Conservation (phyloP, 768 basidiomycete genomes). For the Hygrocybe punicea region DNA sequence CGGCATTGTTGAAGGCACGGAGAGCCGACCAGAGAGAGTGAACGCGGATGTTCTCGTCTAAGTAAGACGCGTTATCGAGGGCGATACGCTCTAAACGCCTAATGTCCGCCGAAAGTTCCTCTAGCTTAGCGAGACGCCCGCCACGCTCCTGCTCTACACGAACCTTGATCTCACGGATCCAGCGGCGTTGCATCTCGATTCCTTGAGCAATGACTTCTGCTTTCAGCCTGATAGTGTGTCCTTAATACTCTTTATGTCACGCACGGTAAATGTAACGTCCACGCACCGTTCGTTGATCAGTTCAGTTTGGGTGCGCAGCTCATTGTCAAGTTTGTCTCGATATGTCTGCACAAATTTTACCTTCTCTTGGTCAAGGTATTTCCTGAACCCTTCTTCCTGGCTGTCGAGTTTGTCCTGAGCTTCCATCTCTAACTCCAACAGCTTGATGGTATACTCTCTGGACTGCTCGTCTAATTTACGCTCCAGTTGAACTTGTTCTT, state of each 20-base stretch:
- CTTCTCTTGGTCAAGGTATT: constrained; percentile 76
- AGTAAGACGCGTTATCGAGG: constrained; percentile 83
- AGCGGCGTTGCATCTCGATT: constrained; percentile 93
- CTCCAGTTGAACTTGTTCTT: constrained; percentile 67
- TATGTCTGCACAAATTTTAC: constrained; percentile 69
- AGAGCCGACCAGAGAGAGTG: constrained; percentile 93
- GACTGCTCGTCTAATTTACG: constrained; percentile 75
- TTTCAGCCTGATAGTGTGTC: constrained; percentile 51
- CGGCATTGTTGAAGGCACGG: constrained; percentile 68
- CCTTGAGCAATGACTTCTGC: constrained; percentile 96
- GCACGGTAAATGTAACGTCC: not conserved
- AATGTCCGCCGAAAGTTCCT: constrained; percentile 84
- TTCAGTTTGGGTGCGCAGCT: constrained; percentile 84
- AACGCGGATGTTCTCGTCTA: constrained; percentile 90
- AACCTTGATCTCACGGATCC: constrained; percentile 95
- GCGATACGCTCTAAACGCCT: constrained; percentile 90
- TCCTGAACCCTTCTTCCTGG: constrained; percentile 83
- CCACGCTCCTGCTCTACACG: constrained; percentile 96
- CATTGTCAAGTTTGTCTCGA: constrained; percentile 79
- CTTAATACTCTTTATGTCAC: not conserved
- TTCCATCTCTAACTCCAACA: constrained; percentile 81
- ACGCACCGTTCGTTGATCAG: constrained; percentile 90
- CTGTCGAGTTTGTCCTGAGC: constrained; percentile 79
- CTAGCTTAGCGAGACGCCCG: constrained; percentile 90
- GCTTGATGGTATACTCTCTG: constrained; percentile 73